Evolutionary conservation across 148 eudicot genomes (phyloP), one percentile per base, ranked within the genome.

Genomic region (Tetragonia tetragonoides): DNA sequence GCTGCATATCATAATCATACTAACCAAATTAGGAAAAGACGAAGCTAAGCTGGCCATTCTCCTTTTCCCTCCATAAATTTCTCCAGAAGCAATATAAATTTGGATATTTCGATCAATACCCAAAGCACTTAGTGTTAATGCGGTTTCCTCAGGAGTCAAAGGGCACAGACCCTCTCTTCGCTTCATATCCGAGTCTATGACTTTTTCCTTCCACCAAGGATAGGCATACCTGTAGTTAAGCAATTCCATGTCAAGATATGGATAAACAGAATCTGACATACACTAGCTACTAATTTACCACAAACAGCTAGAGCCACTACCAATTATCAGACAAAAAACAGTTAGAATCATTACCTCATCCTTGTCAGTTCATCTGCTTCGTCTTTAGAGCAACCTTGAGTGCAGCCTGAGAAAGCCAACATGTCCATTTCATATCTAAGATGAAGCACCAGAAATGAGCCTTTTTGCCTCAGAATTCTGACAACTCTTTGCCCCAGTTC

Each of bases 201-300:
- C 79, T 78, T 91, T 91, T 70, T 91, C 95, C 86, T 91, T 91
- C 92, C 95, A 91, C 92, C 95, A 91, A 10, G 95, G 91, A 72
- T 91, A 91, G 14, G 92, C 89, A 64, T 91, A 91, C 83, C 95
- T 91, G 79, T 37, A 69, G 65, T 53, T 70, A 18, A 37, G 14
- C 28, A 70, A 54, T 28, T 70, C 34, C 59, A 54, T 6, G 49
- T 14, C 15, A 6, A n/a, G 70, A 57, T 23, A 34, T 12, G 8
- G 40, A 42, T 34, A 61, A 0, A n/a, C 11, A 17, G 66, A 37
- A 59, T 41, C 24, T 21, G 47, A 75, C 20, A 59, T 39, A 61
- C 38, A 70, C 64, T 51, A 75, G 46, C 28, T 34, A 14, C 53
- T 66, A 68, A 53, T 21, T 57, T 10, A 46, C 3, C 10, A 16